These are phyloP conservation scores for Geotrichum cucujoidarum DNA, from an alignment of 1,139 yeast species.

Conservation along the genomic window DNA sequence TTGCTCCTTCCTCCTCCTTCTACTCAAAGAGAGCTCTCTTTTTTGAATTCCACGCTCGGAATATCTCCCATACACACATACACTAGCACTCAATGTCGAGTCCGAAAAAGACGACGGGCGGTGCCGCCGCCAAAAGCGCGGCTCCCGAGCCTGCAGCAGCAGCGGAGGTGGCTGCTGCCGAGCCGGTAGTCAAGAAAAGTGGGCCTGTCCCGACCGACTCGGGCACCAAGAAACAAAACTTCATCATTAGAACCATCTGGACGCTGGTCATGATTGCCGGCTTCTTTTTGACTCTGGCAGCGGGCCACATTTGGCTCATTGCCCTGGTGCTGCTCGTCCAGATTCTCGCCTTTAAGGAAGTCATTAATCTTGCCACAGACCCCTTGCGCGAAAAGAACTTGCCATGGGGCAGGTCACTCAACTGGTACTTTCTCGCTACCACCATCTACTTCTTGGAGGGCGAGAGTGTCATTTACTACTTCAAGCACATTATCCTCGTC, in stretches of 20 bases:
- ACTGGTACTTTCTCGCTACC: conserved; percentile 71
- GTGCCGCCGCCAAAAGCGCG: background rate
- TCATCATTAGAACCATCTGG: conserved; percentile 86
- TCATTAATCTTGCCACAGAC: conserved; percentile 73
- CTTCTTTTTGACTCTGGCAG: conserved; percentile 65
- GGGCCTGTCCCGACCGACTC: conserved; percentile 23
- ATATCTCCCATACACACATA: no score
- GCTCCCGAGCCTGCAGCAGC: background rate
- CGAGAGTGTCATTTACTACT: conserved; percentile 65
- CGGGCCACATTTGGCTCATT: conserved; percentile 83
- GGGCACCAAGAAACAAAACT: conserved; percentile 67
- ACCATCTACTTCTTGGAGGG: conserved; percentile 88
- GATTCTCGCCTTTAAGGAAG: conserved; percentile 81
- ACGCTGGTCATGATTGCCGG: conserved; percentile 82
- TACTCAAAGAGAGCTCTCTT: no score
- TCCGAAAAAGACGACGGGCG: background rate
- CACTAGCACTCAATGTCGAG: background rate
- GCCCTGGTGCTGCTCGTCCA: conserved; percentile 69
- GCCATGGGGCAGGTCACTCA: conserved; percentile 74
- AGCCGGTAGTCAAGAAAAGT: conserved; percentile 40
- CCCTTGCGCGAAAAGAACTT: conserved; percentile 79
- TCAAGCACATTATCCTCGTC: conserved; percentile 44
- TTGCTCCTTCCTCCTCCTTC: no score
- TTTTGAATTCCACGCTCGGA: no score
- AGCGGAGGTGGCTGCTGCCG: background rate